Evolutionary conservation across 805 yeast species (phyloP), one percentile per base, ranked within the genome.

Genomic region (Candida taoyuanica): DNA sequence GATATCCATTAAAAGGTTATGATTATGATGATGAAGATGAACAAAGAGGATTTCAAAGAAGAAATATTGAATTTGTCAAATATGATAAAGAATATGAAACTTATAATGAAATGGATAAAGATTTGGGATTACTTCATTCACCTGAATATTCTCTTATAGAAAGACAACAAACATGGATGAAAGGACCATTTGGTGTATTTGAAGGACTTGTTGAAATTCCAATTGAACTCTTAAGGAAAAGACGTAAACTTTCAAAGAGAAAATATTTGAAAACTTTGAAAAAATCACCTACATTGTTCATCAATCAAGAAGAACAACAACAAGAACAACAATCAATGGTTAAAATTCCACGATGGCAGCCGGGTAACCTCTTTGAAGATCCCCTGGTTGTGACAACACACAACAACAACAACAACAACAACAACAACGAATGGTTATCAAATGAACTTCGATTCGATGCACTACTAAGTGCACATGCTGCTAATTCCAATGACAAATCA

Each of bases 101-200:
- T n/a, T 86, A 87, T 56, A 87, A 83, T 25, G 94, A 86, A 16
- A 80, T 88, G 78, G 95, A 88, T 57, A 65, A 67, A 30, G 86
- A 84, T 48, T 63, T 85, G 34, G 70, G 74, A 2, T 54, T 65
- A 4, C 60, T 86, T 17, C 81, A 82, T 43, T 50, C 67, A 9
- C 70, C 74, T 23, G 70, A 72, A 24, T 58, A 67, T 15, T 60
- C 67, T 3, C 52, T 61, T 21, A 63, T 72, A 8, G 57, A 55
- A 1, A 55, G 64, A 18, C 66, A 64, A 3, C 65, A 67, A 29
- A 80, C 86, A 0, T 68, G 73, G 61, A 52, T 72, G 5, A 60
- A 72, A 31, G 95, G 95, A 1, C 94, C 93, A 12, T 88, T 86
- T 65, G 95, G 94, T 1, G 93, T 85, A 1, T 85, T 87, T 50